These are phyloP conservation scores for Polytolypa hystricis DNA, from an alignment of 2,329 filamentous ascomycete species.

Conservation along the genomic window DNA sequence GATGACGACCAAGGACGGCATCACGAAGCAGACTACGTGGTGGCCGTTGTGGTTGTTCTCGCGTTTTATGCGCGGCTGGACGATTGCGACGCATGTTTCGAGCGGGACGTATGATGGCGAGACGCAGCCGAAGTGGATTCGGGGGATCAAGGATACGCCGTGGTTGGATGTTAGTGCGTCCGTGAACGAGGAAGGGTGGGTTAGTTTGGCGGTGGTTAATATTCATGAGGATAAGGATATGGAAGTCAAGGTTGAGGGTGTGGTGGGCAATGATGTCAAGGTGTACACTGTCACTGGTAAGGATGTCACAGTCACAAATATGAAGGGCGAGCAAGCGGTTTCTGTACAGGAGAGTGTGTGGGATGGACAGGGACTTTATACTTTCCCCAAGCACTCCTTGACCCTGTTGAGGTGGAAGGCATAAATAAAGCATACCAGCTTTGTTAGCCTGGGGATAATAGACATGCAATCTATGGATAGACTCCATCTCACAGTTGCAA, in stretches of 20 bases:
- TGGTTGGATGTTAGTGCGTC: conserved; percentile 39
- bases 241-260: conserved; percentile 48
- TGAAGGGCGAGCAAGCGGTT: conserved; percentile 51
- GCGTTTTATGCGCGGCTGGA: conserved; percentile 62
- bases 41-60: conserved; percentile 62
- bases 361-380: conserved; percentile 51
- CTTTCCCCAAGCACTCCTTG: conserved; percentile 59
- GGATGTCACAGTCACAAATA: conserved; percentile 50
- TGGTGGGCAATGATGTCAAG: conserved; percentile 40
- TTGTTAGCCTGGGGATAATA: background rate
- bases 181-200: conserved; percentile 43
- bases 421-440: background rate
- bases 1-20: conserved; percentile 55
- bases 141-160: conserved; percentile 50
- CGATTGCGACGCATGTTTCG: conserved; percentile 54
- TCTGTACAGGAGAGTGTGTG: conserved; percentile 50
- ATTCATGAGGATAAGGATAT: conserved; percentile 51
- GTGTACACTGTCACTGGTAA: conserved; percentile 54
- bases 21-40: conserved; percentile 63
- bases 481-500: no score
- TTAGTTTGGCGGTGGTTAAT: conserved; percentile 64
- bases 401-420: conserved; percentile 52
- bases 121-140: conserved; percentile 28
- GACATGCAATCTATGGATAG: no score
- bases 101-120: conserved; percentile 53